Evolutionary conservation across 257 asterid species (phyloP).

Genomic region (Coffea eugenioides): DNA sequence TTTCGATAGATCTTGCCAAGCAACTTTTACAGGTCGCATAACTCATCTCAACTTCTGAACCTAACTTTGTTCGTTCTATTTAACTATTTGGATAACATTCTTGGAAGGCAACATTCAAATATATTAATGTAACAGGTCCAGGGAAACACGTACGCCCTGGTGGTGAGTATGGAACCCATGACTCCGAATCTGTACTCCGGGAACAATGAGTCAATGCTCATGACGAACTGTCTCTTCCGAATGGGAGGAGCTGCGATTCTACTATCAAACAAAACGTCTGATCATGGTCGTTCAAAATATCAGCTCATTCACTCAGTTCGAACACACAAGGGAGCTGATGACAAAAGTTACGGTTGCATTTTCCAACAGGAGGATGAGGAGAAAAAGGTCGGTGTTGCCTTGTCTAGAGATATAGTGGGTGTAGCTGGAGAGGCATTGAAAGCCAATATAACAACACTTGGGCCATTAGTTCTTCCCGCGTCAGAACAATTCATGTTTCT

Average conservation of each 20-base stretch:
- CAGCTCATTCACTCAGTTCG: conserved; percentile 29
- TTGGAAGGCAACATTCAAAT: too few relatives aligned
- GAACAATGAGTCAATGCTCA: conserved; percentile 30
- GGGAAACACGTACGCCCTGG: conserved; percentile 29
- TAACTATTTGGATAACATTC: not conserved
- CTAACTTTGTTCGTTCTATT: too few relatives aligned
- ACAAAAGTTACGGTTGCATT: conserved; percentile 23
- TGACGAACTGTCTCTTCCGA: conserved; percentile 36
- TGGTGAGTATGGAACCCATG: conserved; percentile 28
- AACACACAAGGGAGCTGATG: conserved; percentile 37
- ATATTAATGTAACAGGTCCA: conserved; percentile 19
- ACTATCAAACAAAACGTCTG: conserved; percentile 27
- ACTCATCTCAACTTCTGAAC: not conserved
- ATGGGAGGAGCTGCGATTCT: conserved; percentile 35
- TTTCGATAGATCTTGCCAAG: conserved; percentile 38
- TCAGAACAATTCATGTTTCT: conserved; percentile 32
- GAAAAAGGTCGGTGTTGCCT: conserved; percentile 10
- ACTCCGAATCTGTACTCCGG: conserved; percentile 23
- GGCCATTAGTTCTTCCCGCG: conserved; percentile 45
- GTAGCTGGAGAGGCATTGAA: conserved; percentile 42
- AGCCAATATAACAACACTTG: conserved; percentile 31
- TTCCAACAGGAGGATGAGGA: conserved; percentile 32
- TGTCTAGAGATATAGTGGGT: conserved; percentile 13
- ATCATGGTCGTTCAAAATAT: conserved; percentile 22
- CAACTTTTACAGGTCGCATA: conserved; percentile 34